Evolutionary conservation across 176 grass and related monocot genomes (phyloP).

Genomic region (Oryza nivara): DNA sequence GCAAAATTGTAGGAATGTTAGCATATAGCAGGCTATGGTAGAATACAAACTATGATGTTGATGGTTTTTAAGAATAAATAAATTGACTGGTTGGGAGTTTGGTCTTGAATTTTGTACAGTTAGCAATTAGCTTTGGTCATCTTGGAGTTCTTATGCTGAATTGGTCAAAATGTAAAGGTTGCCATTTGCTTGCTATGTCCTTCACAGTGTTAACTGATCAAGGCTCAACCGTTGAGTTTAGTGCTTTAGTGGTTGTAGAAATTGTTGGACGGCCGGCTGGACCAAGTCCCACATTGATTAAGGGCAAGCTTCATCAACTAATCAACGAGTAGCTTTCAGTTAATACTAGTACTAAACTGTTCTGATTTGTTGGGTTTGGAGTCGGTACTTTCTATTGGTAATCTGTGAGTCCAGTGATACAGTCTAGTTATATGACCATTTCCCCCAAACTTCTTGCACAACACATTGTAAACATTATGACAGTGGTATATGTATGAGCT

Average conservation of each 20-base stretch:
- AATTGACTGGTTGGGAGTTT: background rate
- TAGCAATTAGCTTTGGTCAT: background rate
- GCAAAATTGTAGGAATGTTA: constrained; percentile 18
- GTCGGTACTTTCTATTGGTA: background rate
- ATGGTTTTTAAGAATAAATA: background rate
- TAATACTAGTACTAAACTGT: background rate
- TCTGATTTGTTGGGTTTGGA: constrained; percentile 14
- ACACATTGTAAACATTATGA: background rate
- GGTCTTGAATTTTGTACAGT: constrained; percentile 9
- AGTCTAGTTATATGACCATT: constrained; percentile 1
- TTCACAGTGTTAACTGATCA: background rate
- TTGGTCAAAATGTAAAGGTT: constrained; percentile 1
- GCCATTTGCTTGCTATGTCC: background rate
- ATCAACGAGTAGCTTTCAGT: background rate
- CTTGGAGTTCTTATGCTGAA: background rate
- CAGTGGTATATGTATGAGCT: too few relatives aligned
- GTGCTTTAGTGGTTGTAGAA: constrained; percentile 9
- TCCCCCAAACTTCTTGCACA: background rate
- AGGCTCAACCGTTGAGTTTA: background rate
- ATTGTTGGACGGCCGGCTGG: background rate
- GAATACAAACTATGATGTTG: background rate
- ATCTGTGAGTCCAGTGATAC: background rate
- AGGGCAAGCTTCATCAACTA: constrained; percentile 2
- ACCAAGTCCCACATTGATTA: background rate
- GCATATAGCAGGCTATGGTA: background rate